Evolutionary conservation across 2,329 filamentous ascomycete species (phyloP), one percentile per base, ranked within the genome.

Genomic region (Annulohypoxylon truncatum): DNA sequence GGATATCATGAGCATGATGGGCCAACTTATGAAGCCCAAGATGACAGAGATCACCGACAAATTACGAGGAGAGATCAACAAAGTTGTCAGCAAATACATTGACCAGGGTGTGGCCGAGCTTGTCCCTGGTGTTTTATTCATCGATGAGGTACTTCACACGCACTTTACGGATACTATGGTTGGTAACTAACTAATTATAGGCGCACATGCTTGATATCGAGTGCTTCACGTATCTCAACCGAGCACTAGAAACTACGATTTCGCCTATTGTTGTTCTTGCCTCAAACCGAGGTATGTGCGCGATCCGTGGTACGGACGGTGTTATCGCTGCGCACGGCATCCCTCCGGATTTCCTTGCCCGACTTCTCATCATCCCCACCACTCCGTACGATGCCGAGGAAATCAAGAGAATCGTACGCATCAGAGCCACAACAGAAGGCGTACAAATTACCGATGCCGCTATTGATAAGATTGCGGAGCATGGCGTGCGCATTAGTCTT

Each of bases 1-100:
- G 84, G 96, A 99, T 79, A 97, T 99, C 72, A 98, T 99, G 94
- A 97, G 94, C 83, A 98, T 99, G 96, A 98, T 99, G 95, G 96
- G 96, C 75, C 96, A 99, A 81, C 83, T 99, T 76, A 97, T 98
- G 94, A 98, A 98, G 87, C 96, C 96, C 67, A 96, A 96, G 84
- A 97, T 97, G 90, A 99, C 96, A 4, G 96, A 99, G 80, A 98
- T 99, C 76, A 99, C 96, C 28, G 96, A 99, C 81, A 99, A 99
- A 84, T 84, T 99, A 76, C 89, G 96, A 66, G 85, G 88, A 60
- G 96, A 99, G 83, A 98, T 99, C 83, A 97, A 99, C 88, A 98
- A 98, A 83, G 95, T 99, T 28, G 96, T 99, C 72, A 97, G 94
- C 85, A 94, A 95, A 80, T 99, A 98, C 82, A 99, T 99, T 73